Evolutionary conservation across 768 basidiomycete genomes (phyloP).

Genomic region (Sarcomyxa edulis): DNA sequence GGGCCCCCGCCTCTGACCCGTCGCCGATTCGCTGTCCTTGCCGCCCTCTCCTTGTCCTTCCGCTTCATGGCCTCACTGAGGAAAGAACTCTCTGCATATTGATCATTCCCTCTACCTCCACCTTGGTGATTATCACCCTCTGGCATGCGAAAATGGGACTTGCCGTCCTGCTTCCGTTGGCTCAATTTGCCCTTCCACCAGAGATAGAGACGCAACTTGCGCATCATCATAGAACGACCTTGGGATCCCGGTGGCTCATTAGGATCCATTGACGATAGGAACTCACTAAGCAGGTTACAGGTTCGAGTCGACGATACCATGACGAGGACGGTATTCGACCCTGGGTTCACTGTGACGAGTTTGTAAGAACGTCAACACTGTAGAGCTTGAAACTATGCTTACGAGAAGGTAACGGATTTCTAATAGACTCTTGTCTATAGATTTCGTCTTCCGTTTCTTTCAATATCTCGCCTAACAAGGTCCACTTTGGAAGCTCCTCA

Average conservation of each 20-base stretch:
- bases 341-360: conserved; percentile 30
- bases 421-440: conserved; percentile 47
- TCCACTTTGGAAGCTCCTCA: conserved; percentile 96
- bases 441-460: conserved; percentile 90
- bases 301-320: conserved; percentile 84
- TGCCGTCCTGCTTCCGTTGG: conserved; percentile 30
- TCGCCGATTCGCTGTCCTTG: conserved; percentile 58
- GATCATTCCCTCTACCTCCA: conserved; percentile 13
- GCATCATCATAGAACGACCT: conserved; percentile 77
- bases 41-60: conserved; percentile 64
- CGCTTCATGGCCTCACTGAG: conserved; percentile 73
- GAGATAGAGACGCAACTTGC: conserved; percentile 65
- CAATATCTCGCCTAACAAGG: conserved; percentile 74
- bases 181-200: conserved; percentile 70
- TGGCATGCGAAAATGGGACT: conserved; percentile 19
- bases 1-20: conserved; percentile 74
- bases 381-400: conserved; percentile 3
- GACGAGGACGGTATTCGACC: conserved; percentile 74
- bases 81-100: conserved; percentile 25
- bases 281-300: conserved; percentile 71
- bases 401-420: conserved; percentile 20
- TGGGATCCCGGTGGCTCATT: conserved; percentile 52
- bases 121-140: conserved; percentile 9
- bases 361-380: background rate
- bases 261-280: conserved; percentile 62